Base-by-base conservation (phyloP, 2,329 filamentous ascomycete species). In the Magnaporthiopsis incrustans region DNA sequence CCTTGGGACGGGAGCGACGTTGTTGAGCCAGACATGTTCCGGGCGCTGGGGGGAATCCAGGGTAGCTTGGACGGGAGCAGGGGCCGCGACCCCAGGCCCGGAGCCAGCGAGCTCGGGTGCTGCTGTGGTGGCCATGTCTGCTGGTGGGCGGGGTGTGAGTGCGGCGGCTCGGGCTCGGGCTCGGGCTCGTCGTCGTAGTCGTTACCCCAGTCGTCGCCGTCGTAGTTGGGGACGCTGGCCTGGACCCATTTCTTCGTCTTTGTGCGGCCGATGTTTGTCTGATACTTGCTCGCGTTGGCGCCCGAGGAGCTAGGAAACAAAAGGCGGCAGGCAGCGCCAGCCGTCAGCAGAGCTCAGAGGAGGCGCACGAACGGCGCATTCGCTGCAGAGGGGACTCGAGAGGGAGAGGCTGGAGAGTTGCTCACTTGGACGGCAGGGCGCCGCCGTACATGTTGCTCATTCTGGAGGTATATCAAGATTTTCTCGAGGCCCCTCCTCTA, bases 171-270 rank as follows among this genome's bases (percentile, higher is more conserved):
- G 61, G 33, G 26, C 25, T 83, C 81, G 61, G 33, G 26, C 27
- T 83, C 81, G 63, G 86, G 77, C 4, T 82, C 80, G 38, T 87
- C 84, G n/a, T 86, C 83, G 65, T 85, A 83, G 50, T 89, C 86
- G 64, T 82, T 89, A 50, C 92, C 94, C 93, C 94, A 97, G 72
- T 97, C 94, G 71, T 96, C 92, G 67, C 93, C 94, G 71, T 94
- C 93, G 72, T 98, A 98, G 72, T 86, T 90, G 70, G 90, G 88
- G 65, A 86, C 82, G 75, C 93, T 94, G 50, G 94, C 94, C 71
- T 96, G 89, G 53, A 94, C 89, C 94, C 94, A 98, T 84, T 96
- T 96, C 77, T 89, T 90, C 64, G 93, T 97, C 78, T 96, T 96
- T 64, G 87, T 85, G 67, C 94, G 88, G 77, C 91, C 94, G 61